Evolutionary conservation across 805 yeast species (phyloP).

Genomic region (Ogataea wickerhamii): DNA sequence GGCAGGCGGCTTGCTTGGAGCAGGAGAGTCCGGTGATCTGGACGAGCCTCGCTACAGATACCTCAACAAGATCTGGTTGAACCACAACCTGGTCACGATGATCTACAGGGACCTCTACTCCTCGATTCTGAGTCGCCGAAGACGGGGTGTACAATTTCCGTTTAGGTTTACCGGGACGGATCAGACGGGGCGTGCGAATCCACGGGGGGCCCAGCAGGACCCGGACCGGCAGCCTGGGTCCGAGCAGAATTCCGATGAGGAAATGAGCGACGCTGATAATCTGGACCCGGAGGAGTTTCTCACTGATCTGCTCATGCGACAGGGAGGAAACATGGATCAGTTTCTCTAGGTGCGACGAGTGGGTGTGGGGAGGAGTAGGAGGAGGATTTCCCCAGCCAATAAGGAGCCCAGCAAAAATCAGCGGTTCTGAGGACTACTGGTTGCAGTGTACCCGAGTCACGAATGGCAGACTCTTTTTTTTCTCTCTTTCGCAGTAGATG

Average conservation of each 20-base stretch:
- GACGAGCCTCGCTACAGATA: slow-evolving; percentile 51
- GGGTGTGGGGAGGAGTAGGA: neutral
- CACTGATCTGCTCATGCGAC: slow-evolving; percentile 15
- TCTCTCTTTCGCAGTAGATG: neutral
- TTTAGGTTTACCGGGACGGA: slow-evolving; percentile 5
- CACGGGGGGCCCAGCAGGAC: slow-evolving; percentile 3
- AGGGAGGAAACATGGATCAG: slow-evolving; percentile 10
- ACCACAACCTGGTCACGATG: slow-evolving; percentile 33
- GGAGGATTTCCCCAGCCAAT: slow-evolving; percentile 12
- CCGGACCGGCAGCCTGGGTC: neutral
- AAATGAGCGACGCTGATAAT: slow-evolving; percentile 14
- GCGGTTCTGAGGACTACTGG: no score
- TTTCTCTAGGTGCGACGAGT: slow-evolving; percentile 4
- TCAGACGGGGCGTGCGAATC: neutral
- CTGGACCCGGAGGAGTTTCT: slow-evolving; percentile 18
- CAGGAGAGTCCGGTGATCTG: slow-evolving; percentile 54
- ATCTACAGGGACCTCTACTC: slow-evolving; percentile 15
- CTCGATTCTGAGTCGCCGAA: slow-evolving; percentile 5
- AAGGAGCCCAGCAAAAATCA: slow-evolving; percentile 3
- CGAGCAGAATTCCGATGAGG: slow-evolving; percentile 19
- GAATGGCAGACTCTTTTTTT: neutral
- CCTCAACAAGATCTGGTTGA: slow-evolving; percentile 58
- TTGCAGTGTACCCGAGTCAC: no score
- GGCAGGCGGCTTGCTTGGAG: slow-evolving; percentile 49
- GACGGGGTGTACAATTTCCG: slow-evolving; percentile 11